Conservation (phyloP, 2,329 filamentous ascomycete species). For the Pseudopyrenochaeta lycopersici region DNA sequence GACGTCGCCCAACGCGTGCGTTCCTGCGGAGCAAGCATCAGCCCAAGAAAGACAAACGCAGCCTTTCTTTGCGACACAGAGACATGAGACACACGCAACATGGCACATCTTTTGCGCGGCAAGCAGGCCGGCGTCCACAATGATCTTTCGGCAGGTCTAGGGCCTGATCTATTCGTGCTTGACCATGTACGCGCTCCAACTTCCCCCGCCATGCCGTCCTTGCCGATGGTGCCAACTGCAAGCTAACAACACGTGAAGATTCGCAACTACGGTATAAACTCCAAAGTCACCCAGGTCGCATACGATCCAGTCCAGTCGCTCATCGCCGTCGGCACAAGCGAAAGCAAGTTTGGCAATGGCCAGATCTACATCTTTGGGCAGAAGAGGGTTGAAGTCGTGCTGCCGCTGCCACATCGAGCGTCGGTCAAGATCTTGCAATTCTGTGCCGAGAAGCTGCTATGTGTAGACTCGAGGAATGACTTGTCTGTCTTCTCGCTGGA, state of each 20-base stretch:
- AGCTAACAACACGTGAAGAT: conserved; percentile 37
- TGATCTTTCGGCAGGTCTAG: conserved; percentile 85
- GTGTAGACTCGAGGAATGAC: conserved; percentile 86
- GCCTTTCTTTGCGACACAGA: conserved; percentile 19
- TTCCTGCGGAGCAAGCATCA: conserved; percentile 8
- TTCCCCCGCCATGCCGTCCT: conserved; percentile 16
- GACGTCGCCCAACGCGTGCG: conserved; percentile 25
- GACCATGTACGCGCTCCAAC: conserved; percentile 70
- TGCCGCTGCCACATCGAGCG: conserved; percentile 74
- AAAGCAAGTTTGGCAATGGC: conserved; percentile 84
- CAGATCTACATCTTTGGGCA: conserved; percentile 91
- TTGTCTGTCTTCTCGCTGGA: conserved; percentile 83
- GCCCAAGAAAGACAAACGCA: conserved; percentile 19
- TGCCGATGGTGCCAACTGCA: conserved; percentile 1
- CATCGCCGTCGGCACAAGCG: conserved; percentile 87
- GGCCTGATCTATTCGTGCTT: conserved; percentile 78
- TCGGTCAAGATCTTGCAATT: conserved; percentile 85
- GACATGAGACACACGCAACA: conserved; percentile 54
- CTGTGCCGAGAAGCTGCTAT: conserved; percentile 84
- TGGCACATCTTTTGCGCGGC: conserved; percentile 88
- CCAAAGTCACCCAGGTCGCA: conserved; percentile 76
- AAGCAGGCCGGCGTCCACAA: conserved; percentile 94
- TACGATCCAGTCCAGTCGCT: conserved; percentile 96
- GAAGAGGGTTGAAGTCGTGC: conserved; percentile 77
- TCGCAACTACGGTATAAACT: conserved; percentile 65